phyloP scores from a whole-genome alignment of 352 stramenopile species.

The Pythium monospermum region DNA sequence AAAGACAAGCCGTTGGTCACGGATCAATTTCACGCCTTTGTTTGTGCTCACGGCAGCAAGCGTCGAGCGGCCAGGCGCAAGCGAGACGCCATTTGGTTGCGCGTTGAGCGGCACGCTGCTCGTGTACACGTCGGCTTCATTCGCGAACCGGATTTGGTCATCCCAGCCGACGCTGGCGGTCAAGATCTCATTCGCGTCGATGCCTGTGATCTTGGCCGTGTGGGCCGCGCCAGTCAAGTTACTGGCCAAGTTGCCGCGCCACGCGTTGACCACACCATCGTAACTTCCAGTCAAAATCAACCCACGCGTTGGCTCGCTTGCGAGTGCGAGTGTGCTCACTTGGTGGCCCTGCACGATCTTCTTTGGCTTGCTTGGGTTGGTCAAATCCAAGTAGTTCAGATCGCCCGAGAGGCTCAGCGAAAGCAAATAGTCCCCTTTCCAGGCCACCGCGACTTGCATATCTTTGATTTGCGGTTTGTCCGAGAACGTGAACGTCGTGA shows the following conservation, averaged over 20 bases:
- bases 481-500: constrained; percentile 78
- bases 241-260: constrained; percentile 62
- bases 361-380: constrained; percentile 64
- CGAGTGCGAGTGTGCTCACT: constrained; percentile 87
- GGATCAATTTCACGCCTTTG: constrained; percentile 80
- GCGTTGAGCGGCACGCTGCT: constrained; percentile 55
- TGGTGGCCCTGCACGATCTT: constrained; percentile 88
- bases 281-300: constrained; percentile 92
- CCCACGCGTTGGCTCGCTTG: constrained; percentile 60
- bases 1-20: constrained; percentile 63
- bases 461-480: constrained; percentile 72
- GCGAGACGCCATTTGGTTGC: constrained; percentile 63
- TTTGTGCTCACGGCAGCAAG: constrained; percentile 70
- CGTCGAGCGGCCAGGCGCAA: constrained; percentile 38
- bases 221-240: constrained; percentile 38
- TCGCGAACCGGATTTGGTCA: constrained; percentile 79
- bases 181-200: constrained; percentile 50
- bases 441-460: constrained; percentile 76
- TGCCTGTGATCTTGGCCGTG: constrained; percentile 79
- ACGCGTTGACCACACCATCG: constrained; percentile 91
- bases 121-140: constrained; percentile 54
- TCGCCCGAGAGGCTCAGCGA: constrained; percentile 84
- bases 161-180: constrained; percentile 90
- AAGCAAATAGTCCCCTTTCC: constrained; percentile 72
- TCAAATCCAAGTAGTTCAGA: constrained; percentile 73